Evolutionary conservation across 192 early-diverging fungal genomes (phyloP).

Genomic region (Podila verticillata): DNA sequence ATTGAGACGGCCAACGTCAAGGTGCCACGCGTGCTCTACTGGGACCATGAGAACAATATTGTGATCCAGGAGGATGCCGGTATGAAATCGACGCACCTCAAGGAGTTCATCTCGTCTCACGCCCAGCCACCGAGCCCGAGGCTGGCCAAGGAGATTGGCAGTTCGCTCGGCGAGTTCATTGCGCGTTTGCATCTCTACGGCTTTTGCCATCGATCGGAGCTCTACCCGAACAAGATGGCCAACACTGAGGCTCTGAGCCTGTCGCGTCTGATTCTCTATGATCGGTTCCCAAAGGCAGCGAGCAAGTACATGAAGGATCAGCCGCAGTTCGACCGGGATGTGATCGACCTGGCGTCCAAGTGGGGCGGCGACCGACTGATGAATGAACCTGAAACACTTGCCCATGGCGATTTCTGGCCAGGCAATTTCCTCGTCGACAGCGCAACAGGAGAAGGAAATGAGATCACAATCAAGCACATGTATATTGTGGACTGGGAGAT

Average conservation of each 20-base stretch:
- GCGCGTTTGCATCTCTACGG: slow-evolving; percentile 45
- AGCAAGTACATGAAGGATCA: slow-evolving; percentile 37
- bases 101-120: slow-evolving; percentile 31
- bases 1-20: slow-evolving; percentile 30
- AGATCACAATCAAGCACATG: slow-evolving; percentile 37
- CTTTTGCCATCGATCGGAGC: slow-evolving; percentile 28
- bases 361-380: slow-evolving; percentile 43
- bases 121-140: slow-evolving; percentile 26
- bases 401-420: slow-evolving; percentile 52
- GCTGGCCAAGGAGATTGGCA: slow-evolving; percentile 44
- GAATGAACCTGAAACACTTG: slow-evolving; percentile 51
- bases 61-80: slow-evolving; percentile 47
- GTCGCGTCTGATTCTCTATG: slow-evolving; percentile 43
- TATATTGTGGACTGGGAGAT: slow-evolving; percentile 52
- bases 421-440: slow-evolving; percentile 43
- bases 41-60: slow-evolving; percentile 41
- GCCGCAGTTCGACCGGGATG: slow-evolving; percentile 38
- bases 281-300: slow-evolving; percentile 28
- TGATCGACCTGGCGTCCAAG: slow-evolving; percentile 37
- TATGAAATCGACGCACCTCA: slow-evolving; percentile 34
- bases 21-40: slow-evolving; percentile 44
- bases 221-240: slow-evolving; percentile 32
- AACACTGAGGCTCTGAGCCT: slow-evolving; percentile 29
- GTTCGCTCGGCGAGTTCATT: slow-evolving; percentile 46
- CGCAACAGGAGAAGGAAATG: slow-evolving; percentile 22